phyloP scores from a whole-genome alignment of 495 filamentous ascomycete species.

The Cetradonia linearis region DNA sequence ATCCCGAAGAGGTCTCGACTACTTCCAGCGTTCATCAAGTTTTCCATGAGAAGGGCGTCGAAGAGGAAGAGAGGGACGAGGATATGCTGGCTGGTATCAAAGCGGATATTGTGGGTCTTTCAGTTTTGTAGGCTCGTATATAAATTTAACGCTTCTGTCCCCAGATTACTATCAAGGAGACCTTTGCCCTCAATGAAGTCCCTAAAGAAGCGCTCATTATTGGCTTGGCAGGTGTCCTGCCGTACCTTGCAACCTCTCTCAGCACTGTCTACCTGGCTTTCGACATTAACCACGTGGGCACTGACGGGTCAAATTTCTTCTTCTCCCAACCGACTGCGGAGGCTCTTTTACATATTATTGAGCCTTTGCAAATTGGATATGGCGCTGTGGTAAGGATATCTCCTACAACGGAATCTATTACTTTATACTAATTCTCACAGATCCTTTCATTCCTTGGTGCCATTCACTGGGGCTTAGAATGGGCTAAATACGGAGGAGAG shows the following conservation, averaged over 20 bases:
- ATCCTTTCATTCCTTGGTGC: slow-evolving; percentile 95
- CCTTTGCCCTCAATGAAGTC: slow-evolving; percentile 66
- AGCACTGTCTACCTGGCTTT: slow-evolving; percentile 80
- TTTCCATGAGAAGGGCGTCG: slow-evolving; percentile 36
- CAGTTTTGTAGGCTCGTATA: background rate
- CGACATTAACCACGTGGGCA: slow-evolving; percentile 57
- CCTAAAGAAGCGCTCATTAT: slow-evolving; percentile 72
- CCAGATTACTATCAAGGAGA: slow-evolving; percentile 76
- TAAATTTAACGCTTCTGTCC: slow-evolving; percentile 3
- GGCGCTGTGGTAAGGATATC: slow-evolving; percentile 69
- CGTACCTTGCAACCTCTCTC: slow-evolving; percentile 80
- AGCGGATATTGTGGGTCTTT: slow-evolving; percentile 57
- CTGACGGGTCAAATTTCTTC: slow-evolving; percentile 51
- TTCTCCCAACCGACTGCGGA: slow-evolving; percentile 63
- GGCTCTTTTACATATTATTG: slow-evolving; percentile 63
- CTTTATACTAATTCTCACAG: slow-evolving; percentile 29
- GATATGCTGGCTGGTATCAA: slow-evolving; percentile 62
- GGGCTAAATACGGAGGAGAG: slow-evolving; percentile 62
- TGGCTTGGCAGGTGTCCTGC: slow-evolving; percentile 80
- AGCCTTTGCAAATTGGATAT: slow-evolving; percentile 88
- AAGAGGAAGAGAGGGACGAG: slow-evolving; percentile 34
- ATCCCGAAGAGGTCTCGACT: slow-evolving; percentile 49
- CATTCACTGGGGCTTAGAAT: slow-evolving; percentile 89
- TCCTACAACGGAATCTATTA: background rate
- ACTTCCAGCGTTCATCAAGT: slow-evolving; percentile 47